Evolutionary conservation across 306 rosid genomes (phyloP), one percentile per base, ranked within the genome.

Genomic region (Vigna reflexopilosa): DNA sequence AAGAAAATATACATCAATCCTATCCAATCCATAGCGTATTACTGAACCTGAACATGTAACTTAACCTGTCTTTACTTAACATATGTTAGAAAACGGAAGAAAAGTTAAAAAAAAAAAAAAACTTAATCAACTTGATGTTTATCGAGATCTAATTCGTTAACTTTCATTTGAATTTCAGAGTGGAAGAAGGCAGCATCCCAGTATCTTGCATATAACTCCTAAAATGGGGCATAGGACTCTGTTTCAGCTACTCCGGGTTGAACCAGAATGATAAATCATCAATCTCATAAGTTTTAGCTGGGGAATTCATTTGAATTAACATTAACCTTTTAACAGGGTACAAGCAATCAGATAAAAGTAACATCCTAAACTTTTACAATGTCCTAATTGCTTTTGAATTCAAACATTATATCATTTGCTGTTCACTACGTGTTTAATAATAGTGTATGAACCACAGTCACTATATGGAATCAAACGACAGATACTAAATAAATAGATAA

Each of bases 221-320:
- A 55, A 44, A 81, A 62, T 16, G 70, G 50, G 20, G 57, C 67
- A 55, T 4, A 4, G 40, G 59, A 19, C 70, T 58, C 54, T 76
- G 42, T 44, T 51, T 74, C 85, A 76, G 72, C 77, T 79, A 24
- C 82, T 69, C 57, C 20, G 49, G 36, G 68, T 7, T 42, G 80
- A 51, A 73, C 77, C 54, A 61, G 63, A 77, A 65, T 49, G 40
- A 76, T 13, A 76, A 67, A 67, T 57, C 40, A 77, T 74, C 74
- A 70, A 72, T 32, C 42, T 49, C 75, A 73, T 50, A 63, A 19
- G 76, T 72, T 62, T 70, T 15, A 70, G 51, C 2, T 54, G 51
- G 75, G 61, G 20, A 13, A 12, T 17, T 73, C 44, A 77, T 58
- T 51, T 12, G 55, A 78, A 58, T 61, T 77, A 66, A 52, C 59